A percentile compares a stretch with the other conserved stretches of the same genome.
Evolutionary conservation across 2,329 filamentous ascomycete genomes (phyloP).

Genomic region (Pseudopithomyces chartarum): DNA sequence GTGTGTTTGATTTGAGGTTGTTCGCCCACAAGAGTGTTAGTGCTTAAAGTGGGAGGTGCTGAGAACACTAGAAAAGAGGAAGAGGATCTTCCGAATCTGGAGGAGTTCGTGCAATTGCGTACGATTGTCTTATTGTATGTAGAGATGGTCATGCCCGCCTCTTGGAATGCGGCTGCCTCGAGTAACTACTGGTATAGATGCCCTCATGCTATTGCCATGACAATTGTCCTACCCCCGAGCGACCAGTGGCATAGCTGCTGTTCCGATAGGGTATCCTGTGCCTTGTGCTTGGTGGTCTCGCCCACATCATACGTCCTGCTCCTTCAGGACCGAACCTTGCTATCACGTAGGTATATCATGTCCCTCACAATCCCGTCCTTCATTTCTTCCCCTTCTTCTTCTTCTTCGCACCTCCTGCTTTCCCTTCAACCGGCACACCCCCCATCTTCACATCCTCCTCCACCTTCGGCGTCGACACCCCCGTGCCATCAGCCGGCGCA

Average conservation of each 20-base stretch:
- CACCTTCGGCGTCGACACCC: slow-evolving; percentile 36
- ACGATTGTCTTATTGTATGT: too few species aligned
- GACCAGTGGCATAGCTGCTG: not conserved
- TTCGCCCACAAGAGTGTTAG: too few species aligned
- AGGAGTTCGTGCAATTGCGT: too few species aligned
- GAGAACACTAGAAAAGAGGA: too few species aligned
- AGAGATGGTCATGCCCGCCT: not conserved
- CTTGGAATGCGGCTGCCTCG: not conserved
- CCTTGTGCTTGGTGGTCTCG: too few species aligned
- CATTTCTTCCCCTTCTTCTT: slow-evolving; percentile 59
- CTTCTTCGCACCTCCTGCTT: slow-evolving; percentile 50
- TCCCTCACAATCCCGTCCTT: slow-evolving; percentile 10
- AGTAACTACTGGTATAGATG: not conserved
- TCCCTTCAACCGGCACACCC: slow-evolving; percentile 26
- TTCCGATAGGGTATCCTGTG: not conserved
- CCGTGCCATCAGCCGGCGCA: slow-evolving; percentile 34
- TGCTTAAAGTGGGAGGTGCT: too few species aligned
- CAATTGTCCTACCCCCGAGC: not conserved
- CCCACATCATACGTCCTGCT: too few species aligned
- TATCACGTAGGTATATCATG: not conserved
- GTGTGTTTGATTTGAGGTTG: too few species aligned
- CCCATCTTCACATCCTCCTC: slow-evolving; percentile 42
- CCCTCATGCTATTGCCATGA: not conserved
- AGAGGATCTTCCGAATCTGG: too few species aligned
- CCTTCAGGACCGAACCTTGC: not conserved